These are phyloP conservation scores for Rhizopus delemar DNA, from an alignment of 371 early-diverging fungal species.

Conservation along the genomic window DNA sequence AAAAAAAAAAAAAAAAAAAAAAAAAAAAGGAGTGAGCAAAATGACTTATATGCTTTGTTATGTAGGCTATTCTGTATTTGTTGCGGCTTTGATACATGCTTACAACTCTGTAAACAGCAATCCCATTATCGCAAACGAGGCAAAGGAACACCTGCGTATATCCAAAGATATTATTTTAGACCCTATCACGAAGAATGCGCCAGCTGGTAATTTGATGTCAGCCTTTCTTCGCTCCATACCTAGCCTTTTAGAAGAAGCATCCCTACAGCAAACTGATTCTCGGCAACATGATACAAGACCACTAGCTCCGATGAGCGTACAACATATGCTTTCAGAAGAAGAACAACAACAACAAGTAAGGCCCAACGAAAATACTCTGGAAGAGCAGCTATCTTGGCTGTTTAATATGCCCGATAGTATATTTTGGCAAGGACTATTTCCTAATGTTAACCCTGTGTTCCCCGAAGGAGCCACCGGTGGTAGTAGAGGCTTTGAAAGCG, in stretches of 20 bases:
- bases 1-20: neutral
- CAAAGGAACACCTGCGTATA: slow-evolving; percentile 35
- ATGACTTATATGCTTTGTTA: neutral
- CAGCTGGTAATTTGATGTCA: slow-evolving; percentile 35
- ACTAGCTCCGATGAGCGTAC: slow-evolving; percentile 28
- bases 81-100: slow-evolving; percentile 45
- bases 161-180: slow-evolving; percentile 36
- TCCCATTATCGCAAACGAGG: slow-evolving; percentile 25
- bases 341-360: neutral
- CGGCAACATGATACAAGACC: neutral
- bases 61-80: slow-evolving; percentile 44
- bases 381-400: neutral
- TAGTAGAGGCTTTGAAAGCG: neutral
- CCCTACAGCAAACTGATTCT: neutral
- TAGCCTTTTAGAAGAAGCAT: slow-evolving; percentile 17
- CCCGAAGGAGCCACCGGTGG: neutral
- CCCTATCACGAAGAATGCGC: slow-evolving; percentile 35
- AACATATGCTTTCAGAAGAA: slow-evolving; percentile 22
- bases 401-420: neutral
- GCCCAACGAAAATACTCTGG: neutral
- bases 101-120: slow-evolving; percentile 41
- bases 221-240: slow-evolving; percentile 37
- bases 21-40: neutral
- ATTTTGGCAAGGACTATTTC: neutral
- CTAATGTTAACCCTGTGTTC: neutral